Conservation (phyloP, 2,329 filamentous ascomycete genomes). For the Xylariaceae sp. region DNA sequence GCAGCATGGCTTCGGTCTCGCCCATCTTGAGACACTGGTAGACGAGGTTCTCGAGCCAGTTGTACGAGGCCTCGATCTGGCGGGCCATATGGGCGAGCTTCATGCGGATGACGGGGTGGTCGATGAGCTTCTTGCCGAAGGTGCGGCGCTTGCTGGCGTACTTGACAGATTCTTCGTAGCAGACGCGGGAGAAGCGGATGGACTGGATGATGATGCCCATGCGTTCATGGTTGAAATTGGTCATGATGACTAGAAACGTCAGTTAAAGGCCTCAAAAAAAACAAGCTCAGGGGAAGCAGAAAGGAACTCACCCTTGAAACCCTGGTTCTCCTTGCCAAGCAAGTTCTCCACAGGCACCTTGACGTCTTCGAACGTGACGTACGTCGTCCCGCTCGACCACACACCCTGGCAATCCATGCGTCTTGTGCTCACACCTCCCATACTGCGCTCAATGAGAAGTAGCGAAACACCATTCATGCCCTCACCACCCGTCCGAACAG, state of each 20-base stretch:
- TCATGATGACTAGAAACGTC: conserved; percentile 74
- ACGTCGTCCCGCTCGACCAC: conserved; percentile 91
- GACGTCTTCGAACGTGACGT: conserved; percentile 97
- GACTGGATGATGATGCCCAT: conserved; percentile 99
- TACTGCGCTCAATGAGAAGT: conserved; percentile 81
- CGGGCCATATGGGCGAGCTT: conserved; percentile 98
- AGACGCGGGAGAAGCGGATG: conserved; percentile 89
- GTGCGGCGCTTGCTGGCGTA: conserved; percentile 97
- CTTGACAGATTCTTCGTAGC: conserved; percentile 93
- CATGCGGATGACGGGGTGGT: conserved; percentile 94
- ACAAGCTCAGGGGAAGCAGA: not conserved
- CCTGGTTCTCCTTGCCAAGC: conserved; percentile 95
- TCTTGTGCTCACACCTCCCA: conserved; percentile 82
- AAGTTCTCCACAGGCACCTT: conserved; percentile 99
- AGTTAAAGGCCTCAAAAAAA: not conserved
- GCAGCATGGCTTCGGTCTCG: conserved; percentile 92
- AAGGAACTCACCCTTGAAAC: conserved; percentile 66
- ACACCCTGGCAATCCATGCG: conserved; percentile 99
- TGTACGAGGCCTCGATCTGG: conserved; percentile 94
- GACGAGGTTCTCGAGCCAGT: conserved; percentile 93
- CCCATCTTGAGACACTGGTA: conserved; percentile 91
- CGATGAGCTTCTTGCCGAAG: conserved; percentile 93
- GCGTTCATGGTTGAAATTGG: conserved; percentile 99
- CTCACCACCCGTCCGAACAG: conserved; percentile 78
- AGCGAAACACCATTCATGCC: conserved; percentile 93